Percentiles rank a stretch among this genome's conserved stretches.
These are phyloP conservation scores for Zea mays DNA, from an alignment of 176 grass and related monocot genomes.

Conservation along the genomic window DNA sequence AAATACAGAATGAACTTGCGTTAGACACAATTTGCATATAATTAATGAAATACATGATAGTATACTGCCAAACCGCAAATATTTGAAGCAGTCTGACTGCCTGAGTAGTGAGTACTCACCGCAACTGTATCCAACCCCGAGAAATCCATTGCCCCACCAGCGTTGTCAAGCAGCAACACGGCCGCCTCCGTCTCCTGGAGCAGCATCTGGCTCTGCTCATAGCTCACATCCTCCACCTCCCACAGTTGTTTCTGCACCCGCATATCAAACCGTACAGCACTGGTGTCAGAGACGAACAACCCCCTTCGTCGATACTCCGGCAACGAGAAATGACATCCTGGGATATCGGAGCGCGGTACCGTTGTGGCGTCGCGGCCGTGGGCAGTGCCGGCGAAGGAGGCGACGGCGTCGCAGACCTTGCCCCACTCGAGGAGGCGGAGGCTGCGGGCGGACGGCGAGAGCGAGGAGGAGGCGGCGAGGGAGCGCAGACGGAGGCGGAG, in stretches of 20 bases:
- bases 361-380: constrained; percentile 58
- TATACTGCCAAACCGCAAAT: not conserved
- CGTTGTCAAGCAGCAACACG: constrained; percentile 55
- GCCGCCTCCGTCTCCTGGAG: constrained; percentile 65
- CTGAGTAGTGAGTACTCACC: constrained; percentile 35
- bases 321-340: not conserved
- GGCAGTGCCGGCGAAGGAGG: constrained; percentile 59
- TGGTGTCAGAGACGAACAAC: constrained; percentile 18
- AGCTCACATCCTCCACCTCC: constrained; percentile 60
- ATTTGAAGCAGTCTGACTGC: not conserved
- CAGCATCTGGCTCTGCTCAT: constrained; percentile 59
- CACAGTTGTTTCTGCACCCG: constrained; percentile 54
- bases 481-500: not conserved
- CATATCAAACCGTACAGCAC: not conserved
- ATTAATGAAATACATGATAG: not conserved
- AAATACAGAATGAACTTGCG: not conserved
- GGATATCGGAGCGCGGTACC: constrained; percentile 16
- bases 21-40: not conserved
- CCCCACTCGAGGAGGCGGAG: constrained; percentile 73
- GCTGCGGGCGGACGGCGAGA: constrained; percentile 50
- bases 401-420: constrained; percentile 65
- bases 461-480: not conserved
- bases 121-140: constrained; percentile 54
- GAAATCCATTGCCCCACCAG: constrained; percentile 61
- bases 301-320: not conserved